Evolutionary conservation across 176 grass and related monocot genomes (phyloP), one percentile per base, ranked within the genome.

Genomic region (Phragmites australis): DNA sequence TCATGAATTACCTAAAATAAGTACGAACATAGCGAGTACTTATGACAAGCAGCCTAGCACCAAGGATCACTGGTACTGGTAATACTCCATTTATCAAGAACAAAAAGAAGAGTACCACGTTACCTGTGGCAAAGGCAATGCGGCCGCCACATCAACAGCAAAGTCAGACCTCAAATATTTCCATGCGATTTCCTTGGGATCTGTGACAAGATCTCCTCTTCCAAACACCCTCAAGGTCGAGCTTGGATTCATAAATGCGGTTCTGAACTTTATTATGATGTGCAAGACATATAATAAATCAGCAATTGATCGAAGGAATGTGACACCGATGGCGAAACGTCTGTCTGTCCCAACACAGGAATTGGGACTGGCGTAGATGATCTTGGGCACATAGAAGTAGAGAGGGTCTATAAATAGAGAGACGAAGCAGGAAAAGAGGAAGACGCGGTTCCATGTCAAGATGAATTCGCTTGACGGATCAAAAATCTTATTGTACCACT

Each of bases 71-170:
- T 26, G 19, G 17, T 53, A 72, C 16, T 54, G 37, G 22, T 57
- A 37, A 68, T 37, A 45, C 27, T 65, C n/a, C 21, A 54, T 6
- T 47, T 54, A 49, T 39, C 5, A 73, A 73, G 11, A 87, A 66
- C 1, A 19, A 47, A 78, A 37, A 2, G 18, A 81, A 84, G 52
- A 66, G 45, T 6, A 21, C 18, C 40, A 70, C 65, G 45, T 84
- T 97, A 99, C 96, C 90, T 99, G 96, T 39, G 96, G 96, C 65
- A 99, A 82, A 84, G 96, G 96, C 79, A 99, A 93, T 73, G 92
- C 90, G 76, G 92, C 92, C 41, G 60, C 90, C 16, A 89, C 61
- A 82, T 99, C 92, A 74, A 99, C 58, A 18, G 55, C 66, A 30
- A 95, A 99, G 75, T 95, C 90, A 32, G 96, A 91, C 82, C 40